These are phyloP conservation scores for Fonsecaea multimorphosa DNA, from an alignment of 2,329 filamentous ascomycete species.

Conservation along the genomic window DNA sequence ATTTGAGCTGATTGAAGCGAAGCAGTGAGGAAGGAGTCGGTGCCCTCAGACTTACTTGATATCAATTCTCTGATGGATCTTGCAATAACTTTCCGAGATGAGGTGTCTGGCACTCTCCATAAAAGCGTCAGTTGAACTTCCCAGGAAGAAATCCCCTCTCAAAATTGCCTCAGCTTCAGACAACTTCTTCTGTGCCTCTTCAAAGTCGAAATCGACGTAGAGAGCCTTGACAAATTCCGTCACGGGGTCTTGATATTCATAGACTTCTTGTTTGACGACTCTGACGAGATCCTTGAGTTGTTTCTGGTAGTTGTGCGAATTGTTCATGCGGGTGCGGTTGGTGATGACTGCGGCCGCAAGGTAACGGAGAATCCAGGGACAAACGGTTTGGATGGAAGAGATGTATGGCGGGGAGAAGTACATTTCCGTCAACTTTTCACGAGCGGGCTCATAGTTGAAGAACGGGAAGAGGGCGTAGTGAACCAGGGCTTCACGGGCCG, in stretches of 20 bases:
- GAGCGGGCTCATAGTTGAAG: conserved; percentile 94
- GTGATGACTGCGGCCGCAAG: conserved; percentile 93
- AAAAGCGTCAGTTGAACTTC: conserved; percentile 81
- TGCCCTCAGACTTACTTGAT: conserved; percentile 71
- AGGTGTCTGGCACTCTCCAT: conserved; percentile 93
- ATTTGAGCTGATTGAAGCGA: conserved; percentile 18
- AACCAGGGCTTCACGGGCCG: conserved; percentile 94
- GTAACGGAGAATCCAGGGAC: conserved; percentile 96
- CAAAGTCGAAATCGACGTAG: conserved; percentile 96
- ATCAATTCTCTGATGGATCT: conserved; percentile 98
- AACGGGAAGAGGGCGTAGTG: conserved; percentile 99
- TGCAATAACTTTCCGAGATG: conserved; percentile 99
- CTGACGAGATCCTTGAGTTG: conserved; percentile 97
- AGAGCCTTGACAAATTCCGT: conserved; percentile 96
- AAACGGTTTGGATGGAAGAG: conserved; percentile 98
- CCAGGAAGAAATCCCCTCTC: conserved; percentile 93
- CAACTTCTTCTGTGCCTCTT: conserved; percentile 91
- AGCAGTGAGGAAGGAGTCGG: neutral
- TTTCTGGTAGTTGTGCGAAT: conserved; percentile 89
- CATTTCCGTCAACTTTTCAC: conserved; percentile 89
- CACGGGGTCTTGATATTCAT: conserved; percentile 95
- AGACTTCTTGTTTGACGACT: conserved; percentile 94
- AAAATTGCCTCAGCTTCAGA: conserved; percentile 87
- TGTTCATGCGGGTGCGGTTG: conserved; percentile 80
- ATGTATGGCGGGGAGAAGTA: conserved; percentile 98